A percentile compares a stretch with the other conserved stretches of the same genome.
These are phyloP conservation scores for Drechslera avenae DNA, from an alignment of 2,329 filamentous ascomycete genomes.

Conservation along the genomic window DNA sequence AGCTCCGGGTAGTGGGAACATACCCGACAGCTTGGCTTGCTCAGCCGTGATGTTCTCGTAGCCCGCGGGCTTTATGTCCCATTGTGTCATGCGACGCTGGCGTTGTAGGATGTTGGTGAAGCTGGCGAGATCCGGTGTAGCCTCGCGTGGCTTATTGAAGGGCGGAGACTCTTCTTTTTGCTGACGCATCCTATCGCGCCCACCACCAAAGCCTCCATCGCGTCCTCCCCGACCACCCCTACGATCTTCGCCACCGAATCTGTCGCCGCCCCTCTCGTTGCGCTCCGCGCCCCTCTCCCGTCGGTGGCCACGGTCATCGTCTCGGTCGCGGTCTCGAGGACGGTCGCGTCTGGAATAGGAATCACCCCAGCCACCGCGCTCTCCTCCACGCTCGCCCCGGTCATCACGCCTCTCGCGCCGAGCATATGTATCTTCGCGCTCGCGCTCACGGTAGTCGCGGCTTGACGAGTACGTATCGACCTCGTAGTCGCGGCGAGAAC, in stretches of 20 bases:
- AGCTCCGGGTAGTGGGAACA: conserved; percentile 97
- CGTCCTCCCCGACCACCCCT: conserved; percentile 33
- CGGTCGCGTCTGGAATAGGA: conserved; percentile 46
- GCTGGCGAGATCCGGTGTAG: conserved; percentile 92
- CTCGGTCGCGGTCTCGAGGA: conserved; percentile 27
- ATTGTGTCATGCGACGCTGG: conserved; percentile 93
- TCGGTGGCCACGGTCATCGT: conserved; percentile 43
- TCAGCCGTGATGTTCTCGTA: conserved; percentile 99
- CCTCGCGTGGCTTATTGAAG: conserved; percentile 85
- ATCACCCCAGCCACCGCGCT: conserved; percentile 65
- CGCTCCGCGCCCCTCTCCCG: conserved; percentile 45
- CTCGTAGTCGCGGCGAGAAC: conserved; percentile 70
- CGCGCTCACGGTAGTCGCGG: conserved; percentile 87
- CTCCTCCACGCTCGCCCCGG: conserved; percentile 45
- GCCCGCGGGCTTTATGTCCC: conserved; percentile 98
- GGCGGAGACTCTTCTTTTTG: conserved; percentile 77
- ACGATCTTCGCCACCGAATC: conserved; percentile 50
- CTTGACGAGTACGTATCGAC: conserved; percentile 90
- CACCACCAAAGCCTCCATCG: conserved; percentile 39
- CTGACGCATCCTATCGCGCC: conserved; percentile 59
- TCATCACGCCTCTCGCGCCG: conserved; percentile 62
- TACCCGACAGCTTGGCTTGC: conserved; percentile 96
- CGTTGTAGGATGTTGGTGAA: conserved; percentile 81
- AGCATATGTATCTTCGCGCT: conserved; percentile 89
- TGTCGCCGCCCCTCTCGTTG: conserved; percentile 59